A percentile compares a stretch with the other conserved stretches of the same genome.
phyloP scores from a whole-genome alignment of 2,329 filamentous ascomycete species.

The Botrytis aclada region DNA sequence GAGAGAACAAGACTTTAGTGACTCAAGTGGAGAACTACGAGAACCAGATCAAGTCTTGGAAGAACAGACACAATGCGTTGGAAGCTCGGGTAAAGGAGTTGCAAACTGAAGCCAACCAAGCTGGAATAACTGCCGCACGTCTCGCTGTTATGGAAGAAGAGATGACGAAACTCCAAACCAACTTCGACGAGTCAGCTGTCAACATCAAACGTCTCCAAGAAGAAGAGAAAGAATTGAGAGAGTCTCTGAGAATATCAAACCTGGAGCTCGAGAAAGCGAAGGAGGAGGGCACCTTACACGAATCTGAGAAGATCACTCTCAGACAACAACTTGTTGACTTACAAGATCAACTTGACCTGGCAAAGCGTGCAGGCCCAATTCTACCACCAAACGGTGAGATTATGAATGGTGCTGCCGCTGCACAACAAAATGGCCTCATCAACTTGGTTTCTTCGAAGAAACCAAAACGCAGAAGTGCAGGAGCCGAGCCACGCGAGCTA shows the following conservation, averaged over 20 bases:
- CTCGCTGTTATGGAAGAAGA: slow-evolving; percentile 91
- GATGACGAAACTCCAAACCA: slow-evolving; percentile 85
- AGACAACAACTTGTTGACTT: slow-evolving; percentile 86
- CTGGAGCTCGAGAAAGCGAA: slow-evolving; percentile 78
- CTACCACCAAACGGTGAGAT: slow-evolving; percentile 70
- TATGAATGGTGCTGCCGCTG: slow-evolving; percentile 57
- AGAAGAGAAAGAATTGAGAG: slow-evolving; percentile 81
- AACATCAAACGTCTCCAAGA: slow-evolving; percentile 95
- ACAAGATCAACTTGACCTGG: slow-evolving; percentile 87
- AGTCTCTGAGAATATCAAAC: slow-evolving; percentile 75
- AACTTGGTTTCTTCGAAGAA: slow-evolving; percentile 97
- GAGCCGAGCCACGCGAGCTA: slow-evolving; percentile 76
- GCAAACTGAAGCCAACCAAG: slow-evolving; percentile 95
- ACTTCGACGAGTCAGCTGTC: slow-evolving; percentile 82
- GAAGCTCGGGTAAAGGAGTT: slow-evolving; percentile 90
- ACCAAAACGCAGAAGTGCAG: slow-evolving; percentile 89
- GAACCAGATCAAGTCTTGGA: slow-evolving; percentile 92
- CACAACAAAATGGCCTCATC: slow-evolving; percentile 74
- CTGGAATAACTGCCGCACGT: slow-evolving; percentile 88
- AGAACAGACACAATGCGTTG: slow-evolving; percentile 83
- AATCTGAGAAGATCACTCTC: slow-evolving; percentile 80
- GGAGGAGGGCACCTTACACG: slow-evolving; percentile 69
- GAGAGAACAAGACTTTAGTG: slow-evolving; percentile 86
- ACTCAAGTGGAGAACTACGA: slow-evolving; percentile 95
- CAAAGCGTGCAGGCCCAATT: slow-evolving; percentile 59